Conservation (phyloP, 2,329 filamentous ascomycete genomes). For the Colletotrichum agaves region DNA sequence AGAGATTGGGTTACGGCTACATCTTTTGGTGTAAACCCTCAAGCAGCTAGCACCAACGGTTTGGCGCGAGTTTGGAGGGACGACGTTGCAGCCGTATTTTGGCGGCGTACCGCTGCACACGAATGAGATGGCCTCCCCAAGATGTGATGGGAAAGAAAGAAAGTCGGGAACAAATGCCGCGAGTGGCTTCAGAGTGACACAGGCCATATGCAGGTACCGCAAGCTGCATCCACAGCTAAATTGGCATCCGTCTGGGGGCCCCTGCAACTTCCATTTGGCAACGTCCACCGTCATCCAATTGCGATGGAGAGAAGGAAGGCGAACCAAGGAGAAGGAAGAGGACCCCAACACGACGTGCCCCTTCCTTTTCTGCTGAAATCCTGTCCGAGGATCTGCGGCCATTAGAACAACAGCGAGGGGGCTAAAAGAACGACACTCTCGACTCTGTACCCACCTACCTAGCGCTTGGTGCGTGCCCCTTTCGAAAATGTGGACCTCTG, state of each 20-base stretch:
- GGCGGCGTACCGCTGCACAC: slow-evolving; percentile 22
- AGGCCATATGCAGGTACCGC: slow-evolving; percentile 34
- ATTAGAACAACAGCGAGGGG: slow-evolving; percentile 13
- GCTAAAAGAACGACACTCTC: not conserved
- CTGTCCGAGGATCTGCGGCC: slow-evolving; percentile 25
- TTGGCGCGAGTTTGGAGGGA: slow-evolving; percentile 21
- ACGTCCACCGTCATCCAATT: not conserved
- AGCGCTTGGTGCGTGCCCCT: slow-evolving; percentile 8
- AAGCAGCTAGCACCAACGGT: slow-evolving; percentile 32
- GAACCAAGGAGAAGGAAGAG: not conserved
- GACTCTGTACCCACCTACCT: too few relatives aligned
- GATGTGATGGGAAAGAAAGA: not conserved
- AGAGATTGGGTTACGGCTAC: not conserved
- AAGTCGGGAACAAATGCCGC: slow-evolving; percentile 17
- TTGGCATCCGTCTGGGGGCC: not conserved
- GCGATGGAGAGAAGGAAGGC: not conserved
- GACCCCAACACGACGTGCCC: not conserved
- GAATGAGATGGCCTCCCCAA: not conserved
- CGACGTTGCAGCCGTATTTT: slow-evolving; percentile 15
- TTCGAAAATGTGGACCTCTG: slow-evolving; percentile 5
- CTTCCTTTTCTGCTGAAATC: not conserved
- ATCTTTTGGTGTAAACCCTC: slow-evolving; percentile 1
- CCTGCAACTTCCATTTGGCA: not conserved
- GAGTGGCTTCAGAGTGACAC: slow-evolving; percentile 31
- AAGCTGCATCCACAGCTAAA: slow-evolving; percentile 6